Conservation (phyloP, 192 early-diverging fungal genomes). For the Coemansia sp. region DNA sequence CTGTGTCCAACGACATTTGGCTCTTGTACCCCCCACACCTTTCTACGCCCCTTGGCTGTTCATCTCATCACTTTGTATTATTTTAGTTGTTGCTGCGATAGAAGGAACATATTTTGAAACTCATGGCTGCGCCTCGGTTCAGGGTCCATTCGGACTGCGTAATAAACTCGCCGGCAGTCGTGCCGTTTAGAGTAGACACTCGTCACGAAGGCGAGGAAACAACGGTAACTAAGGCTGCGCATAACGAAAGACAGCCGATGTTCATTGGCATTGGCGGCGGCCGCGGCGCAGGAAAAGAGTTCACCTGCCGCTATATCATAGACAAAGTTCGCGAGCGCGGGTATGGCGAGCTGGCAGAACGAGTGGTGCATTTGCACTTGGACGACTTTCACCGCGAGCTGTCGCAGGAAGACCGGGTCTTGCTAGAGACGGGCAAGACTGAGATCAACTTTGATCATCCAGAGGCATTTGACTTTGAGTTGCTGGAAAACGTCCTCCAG, state of each 20-base stretch:
- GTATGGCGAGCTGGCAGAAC: slow-evolving; percentile 52
- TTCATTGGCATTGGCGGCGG: slow-evolving; percentile 58
- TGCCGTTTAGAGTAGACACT: slow-evolving; percentile 26
- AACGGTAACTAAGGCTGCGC: not conserved
- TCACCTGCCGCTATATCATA: slow-evolving; percentile 47
- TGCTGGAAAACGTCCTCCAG: slow-evolving; percentile 61
- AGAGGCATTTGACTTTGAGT: slow-evolving; percentile 76
- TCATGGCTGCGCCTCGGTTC: slow-evolving; percentile 14
- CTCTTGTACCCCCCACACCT: not conserved
- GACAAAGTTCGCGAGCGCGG: slow-evolving; percentile 51
- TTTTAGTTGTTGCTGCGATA: not conserved
- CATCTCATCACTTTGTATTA: not conserved
- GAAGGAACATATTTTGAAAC: not conserved
- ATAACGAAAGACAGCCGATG: slow-evolving; percentile 28
- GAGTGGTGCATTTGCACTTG: slow-evolving; percentile 61
- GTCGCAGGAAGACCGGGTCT: slow-evolving; percentile 55
- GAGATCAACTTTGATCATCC: slow-evolving; percentile 71
- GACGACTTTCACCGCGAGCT: slow-evolving; percentile 70
- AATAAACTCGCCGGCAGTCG: slow-evolving; percentile 37
- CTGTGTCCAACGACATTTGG: not conserved
- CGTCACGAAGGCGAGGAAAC: not conserved
- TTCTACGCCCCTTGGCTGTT: not conserved
- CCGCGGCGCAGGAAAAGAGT: slow-evolving; percentile 54
- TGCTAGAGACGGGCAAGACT: slow-evolving; percentile 51
- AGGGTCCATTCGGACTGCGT: slow-evolving; percentile 47